Evolutionary conservation across 768 basidiomycete genomes (phyloP), one percentile per base, ranked within the genome.

Genomic region (Suillus sp.): DNA sequence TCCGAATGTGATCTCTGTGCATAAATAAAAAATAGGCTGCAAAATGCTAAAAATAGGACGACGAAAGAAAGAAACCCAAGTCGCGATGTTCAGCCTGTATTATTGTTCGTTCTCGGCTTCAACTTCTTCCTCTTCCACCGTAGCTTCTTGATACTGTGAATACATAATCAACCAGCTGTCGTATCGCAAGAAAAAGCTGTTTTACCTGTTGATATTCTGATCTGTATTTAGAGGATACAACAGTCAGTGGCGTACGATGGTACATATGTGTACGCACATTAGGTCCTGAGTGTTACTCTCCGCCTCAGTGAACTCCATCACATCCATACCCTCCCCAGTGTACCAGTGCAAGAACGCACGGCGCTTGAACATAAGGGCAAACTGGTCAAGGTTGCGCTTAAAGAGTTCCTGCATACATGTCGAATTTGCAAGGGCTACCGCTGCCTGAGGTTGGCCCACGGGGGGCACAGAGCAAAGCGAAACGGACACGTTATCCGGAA

Each of bases 291-390:
- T 79, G 72, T 94, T 93, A 71, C 90, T 93, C 78, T 94, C 92
- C 0, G 93, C 93, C 74, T 95, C 93, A 0, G 90, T 84, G 75
- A 95, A 93, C 76, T 95, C 85, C 84, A 81, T 77, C 20, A 83
- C 72, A 72, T 95, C 95, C 95, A 96, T 95, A 48, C 94, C 94
- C 74, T 96, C 94, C 14, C 86, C 90, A 10, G 87, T 91, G 73
- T 94, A 95, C 92, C 93, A 95, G 73, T 95, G 93, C 62, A 96
- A 75, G 82, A 92, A 96, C 6, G 95, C 95, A 51, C 83, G 81
- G 35, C 93, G 85, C 72, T 90, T 92, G 78, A 85, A 95, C 92
- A 96, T 95, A 5, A 81, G 77, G 0, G 84, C 65, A 75, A 93
- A 95, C 90, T 93, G 84, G 7, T 82, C 74, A 47, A 88, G 78